phyloP scores from a whole-genome alignment of 176 grass and related monocot genomes.

The Eremochloa ophiuroides region DNA sequence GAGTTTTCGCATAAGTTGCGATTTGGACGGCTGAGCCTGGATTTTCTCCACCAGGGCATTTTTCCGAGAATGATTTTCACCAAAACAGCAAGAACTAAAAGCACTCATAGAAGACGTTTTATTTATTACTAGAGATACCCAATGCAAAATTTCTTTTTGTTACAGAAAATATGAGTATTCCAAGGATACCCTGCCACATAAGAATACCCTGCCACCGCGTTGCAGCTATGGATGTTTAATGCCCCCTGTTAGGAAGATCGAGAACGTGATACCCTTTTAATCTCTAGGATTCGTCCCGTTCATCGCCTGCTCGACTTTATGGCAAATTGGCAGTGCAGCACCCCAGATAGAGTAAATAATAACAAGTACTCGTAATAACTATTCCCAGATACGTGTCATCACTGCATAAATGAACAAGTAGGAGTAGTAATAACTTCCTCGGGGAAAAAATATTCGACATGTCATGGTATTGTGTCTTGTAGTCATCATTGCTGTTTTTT shows the following conservation, averaged over 20 bases:
- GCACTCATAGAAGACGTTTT: neutral
- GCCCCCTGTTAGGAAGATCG: neutral
- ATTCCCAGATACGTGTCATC: too few species aligned
- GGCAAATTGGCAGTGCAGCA: neutral
- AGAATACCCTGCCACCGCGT: too few species aligned
- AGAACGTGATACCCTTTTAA: constrained; percentile 13
- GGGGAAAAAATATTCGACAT: too few species aligned
- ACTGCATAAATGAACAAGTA: constrained; percentile 21
- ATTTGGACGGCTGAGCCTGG: neutral
- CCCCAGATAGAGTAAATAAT: too few species aligned
- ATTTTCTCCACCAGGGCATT: neutral
- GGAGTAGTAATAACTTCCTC: too few species aligned
- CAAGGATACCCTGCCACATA: too few species aligned
- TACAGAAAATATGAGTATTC: neutral
- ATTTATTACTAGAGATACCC: too few species aligned
- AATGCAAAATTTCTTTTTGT: neutral
- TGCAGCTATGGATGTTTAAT: too few species aligned
- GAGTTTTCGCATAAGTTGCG: neutral
- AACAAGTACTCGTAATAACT: too few species aligned
- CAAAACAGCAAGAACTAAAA: neutral
- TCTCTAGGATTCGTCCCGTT: neutral
- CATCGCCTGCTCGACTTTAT: neutral
- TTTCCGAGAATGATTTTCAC: neutral
- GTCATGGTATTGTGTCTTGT: neutral
- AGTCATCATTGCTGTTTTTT: too few species aligned